Conservation (phyloP, 305 asterid genomes). For the Rubia peregrina region DNA sequence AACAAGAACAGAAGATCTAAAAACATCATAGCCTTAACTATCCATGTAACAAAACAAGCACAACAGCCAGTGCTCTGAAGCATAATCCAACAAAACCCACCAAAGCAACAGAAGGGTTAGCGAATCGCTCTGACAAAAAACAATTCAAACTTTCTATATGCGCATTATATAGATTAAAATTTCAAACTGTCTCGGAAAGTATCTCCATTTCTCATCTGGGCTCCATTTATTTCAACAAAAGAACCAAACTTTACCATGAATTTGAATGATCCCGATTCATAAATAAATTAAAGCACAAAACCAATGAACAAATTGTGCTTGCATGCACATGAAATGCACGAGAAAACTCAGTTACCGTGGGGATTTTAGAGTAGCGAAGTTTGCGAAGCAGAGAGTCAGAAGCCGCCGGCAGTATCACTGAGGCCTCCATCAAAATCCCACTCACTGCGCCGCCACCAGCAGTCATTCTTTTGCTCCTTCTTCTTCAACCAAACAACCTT, state of each 20-base stretch:
- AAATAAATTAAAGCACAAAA: not conserved
- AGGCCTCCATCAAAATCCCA: constrained; percentile 59
- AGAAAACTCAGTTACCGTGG: constrained; percentile 27
- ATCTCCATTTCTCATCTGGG: not conserved
- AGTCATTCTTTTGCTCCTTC: constrained; percentile 23
- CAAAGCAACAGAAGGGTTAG: no score
- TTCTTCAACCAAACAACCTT: not conserved
- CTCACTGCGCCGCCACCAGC: constrained; percentile 30
- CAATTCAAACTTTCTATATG: no score
- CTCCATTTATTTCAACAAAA: not conserved
- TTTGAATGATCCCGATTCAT: not conserved
- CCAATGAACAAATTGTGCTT: not conserved
- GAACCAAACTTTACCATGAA: not conserved
- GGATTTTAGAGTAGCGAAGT: constrained; percentile 63
- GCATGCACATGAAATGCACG: not conserved
- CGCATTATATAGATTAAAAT: not conserved
- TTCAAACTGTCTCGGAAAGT: not conserved
- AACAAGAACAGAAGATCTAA: not conserved
- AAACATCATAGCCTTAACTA: no score
- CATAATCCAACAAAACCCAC: not conserved
- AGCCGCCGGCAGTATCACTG: constrained; percentile 35
- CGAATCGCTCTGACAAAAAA: no score
- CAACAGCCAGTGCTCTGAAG: not conserved
- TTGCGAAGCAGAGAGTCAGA: constrained; percentile 59
- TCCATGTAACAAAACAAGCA: not conserved